Percentiles rank a stretch among this genome's conserved stretches.
Evolutionary conservation across 73 alveolate species (phyloP).

Genomic region (Paraurostyla sp.): DNA sequence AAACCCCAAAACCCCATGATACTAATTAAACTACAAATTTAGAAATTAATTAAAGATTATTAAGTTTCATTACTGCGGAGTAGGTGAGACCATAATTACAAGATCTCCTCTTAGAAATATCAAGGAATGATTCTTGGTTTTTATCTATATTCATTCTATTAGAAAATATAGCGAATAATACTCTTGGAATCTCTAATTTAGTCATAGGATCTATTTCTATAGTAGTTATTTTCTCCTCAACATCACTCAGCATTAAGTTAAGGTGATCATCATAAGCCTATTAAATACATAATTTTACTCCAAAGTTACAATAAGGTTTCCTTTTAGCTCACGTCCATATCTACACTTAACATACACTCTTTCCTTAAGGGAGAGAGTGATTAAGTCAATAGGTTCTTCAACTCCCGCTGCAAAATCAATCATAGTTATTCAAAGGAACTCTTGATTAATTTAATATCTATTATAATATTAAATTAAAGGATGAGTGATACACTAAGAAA

Average conservation of each 20-base stretch:
- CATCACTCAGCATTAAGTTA: constrained; percentile 79
- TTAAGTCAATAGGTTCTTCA: constrained; percentile 75
- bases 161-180: neutral
- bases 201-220: constrained; percentile 71
- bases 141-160: neutral
- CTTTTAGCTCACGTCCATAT: constrained; percentile 77
- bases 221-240: constrained; percentile 73
- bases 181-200: constrained; percentile 46
- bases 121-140: constrained; percentile 49
- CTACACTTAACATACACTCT: constrained; percentile 77
- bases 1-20: too few species aligned
- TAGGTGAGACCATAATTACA: constrained; percentile 68
- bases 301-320: constrained; percentile 61
- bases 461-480: constrained; percentile 9
- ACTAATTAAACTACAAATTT: too few species aligned
- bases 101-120: constrained; percentile 80
- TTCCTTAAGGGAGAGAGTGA: constrained; percentile 76
- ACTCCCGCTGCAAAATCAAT: constrained; percentile 50
- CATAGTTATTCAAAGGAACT: neutral
- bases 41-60: too few species aligned
- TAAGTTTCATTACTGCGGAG: constrained; percentile 25
- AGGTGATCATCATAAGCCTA: constrained; percentile 83
- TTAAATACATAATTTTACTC: neutral
- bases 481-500: constrained; percentile 17
- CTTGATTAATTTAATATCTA: neutral